phyloP scores from a whole-genome alignment of 1,284 basidiomycete species.

The Xerocomus tenax region DNA sequence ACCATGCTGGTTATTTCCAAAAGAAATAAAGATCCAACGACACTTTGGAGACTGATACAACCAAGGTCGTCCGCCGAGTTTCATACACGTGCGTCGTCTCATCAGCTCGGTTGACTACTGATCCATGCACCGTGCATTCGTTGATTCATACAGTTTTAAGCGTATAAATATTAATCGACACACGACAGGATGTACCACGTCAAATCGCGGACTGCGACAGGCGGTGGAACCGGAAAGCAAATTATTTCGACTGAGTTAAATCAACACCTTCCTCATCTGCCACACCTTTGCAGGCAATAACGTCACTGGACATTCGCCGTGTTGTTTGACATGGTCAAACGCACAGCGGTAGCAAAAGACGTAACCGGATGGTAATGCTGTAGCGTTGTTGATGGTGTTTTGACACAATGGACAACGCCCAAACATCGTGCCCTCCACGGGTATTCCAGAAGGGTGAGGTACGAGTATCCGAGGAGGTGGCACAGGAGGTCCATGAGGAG shows the following conservation, averaged over 20 bases:
- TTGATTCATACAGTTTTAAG: background rate
- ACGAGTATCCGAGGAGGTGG: conserved; percentile 68
- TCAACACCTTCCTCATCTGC: conserved; percentile 82
- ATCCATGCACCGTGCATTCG: background rate
- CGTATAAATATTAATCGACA: background rate
- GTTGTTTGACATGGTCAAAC: conserved; percentile 73
- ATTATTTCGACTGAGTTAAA: conserved; percentile 34
- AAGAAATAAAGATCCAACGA: conserved; percentile 6
- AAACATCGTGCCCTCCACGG: conserved; percentile 55
- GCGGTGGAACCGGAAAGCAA: background rate
- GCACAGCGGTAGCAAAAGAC: conserved; percentile 95
- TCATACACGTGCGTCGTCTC: conserved; percentile 25
- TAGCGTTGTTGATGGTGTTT: conserved; percentile 74
- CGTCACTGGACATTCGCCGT: conserved; percentile 82
- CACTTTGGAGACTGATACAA: conserved; percentile 11
- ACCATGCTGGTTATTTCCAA: conserved; percentile 25
- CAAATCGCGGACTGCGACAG: conserved; percentile 9
- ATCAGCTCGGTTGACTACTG: background rate
- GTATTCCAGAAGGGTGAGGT: conserved; percentile 60
- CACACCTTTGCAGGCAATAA: conserved; percentile 64
- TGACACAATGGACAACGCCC: conserved; percentile 81
- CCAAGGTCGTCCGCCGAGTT: background rate
- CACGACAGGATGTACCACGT: background rate
- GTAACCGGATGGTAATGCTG: conserved; percentile 86
- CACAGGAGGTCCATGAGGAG: conserved; percentile 58